These are phyloP conservation scores for Chlamydomonas incerta DNA, from an alignment of 139 green algal species.

Conservation along the genomic window DNA sequence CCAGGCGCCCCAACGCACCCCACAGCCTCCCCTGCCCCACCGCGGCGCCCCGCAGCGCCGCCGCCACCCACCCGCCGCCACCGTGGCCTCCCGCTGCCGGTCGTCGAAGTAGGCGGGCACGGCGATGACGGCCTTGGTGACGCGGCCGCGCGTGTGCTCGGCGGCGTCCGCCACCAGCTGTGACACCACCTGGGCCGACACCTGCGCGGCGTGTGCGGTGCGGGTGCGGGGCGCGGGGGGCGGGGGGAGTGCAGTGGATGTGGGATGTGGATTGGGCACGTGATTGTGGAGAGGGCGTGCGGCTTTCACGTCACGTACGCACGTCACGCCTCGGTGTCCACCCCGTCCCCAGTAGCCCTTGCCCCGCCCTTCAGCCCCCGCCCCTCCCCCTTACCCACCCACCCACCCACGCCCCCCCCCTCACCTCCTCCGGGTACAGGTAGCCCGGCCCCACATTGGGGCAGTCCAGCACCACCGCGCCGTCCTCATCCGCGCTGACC, in stretches of 20 bases:
- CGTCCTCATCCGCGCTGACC: slow-evolving; percentile 57
- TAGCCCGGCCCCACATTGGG: slow-evolving; percentile 53
- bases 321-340: no score
- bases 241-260: neutral
- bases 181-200: slow-evolving; percentile 60
- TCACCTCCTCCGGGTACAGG: slow-evolving; percentile 87
- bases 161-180: slow-evolving; percentile 76
- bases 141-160: slow-evolving; percentile 22
- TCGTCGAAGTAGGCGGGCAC: slow-evolving; percentile 94
- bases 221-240: no score
- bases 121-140: slow-evolving; percentile 88
- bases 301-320: no score
- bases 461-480: slow-evolving; percentile 56
- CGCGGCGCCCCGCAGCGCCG: no score
- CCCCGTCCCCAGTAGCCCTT: neutral
- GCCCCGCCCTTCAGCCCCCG: neutral
- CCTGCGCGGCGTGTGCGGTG: slow-evolving; percentile 17
- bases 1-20: no score
- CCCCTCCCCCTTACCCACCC: neutral
- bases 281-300: no score
- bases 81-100: slow-evolving; percentile 80
- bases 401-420: slow-evolving; percentile 23
- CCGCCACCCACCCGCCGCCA: slow-evolving; percentile 68
- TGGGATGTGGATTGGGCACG: no score
- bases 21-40: no score